Percentiles rank a stretch among this genome's conserved stretches.
These are phyloP conservation scores for Pseudoscleropodium purum DNA, from an alignment of 225 moss, liverwort and hornwort species.

Conservation along the genomic window DNA sequence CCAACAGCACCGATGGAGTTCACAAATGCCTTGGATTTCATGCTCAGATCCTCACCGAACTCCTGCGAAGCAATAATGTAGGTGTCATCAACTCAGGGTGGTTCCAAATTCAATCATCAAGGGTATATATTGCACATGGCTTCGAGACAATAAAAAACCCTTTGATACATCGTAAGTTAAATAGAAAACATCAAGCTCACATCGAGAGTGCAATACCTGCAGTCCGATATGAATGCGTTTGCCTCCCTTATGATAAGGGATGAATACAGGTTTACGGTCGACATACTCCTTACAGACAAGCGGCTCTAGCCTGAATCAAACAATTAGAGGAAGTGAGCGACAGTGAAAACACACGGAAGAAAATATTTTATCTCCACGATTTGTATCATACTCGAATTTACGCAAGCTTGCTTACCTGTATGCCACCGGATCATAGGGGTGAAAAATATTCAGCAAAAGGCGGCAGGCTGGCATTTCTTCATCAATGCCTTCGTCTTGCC, in stretches of 20 bases:
- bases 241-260: conserved; percentile 97
- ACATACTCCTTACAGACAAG: conserved; percentile 90
- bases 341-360: not conserved
- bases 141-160: not conserved
- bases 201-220: conserved; percentile 48
- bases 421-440: conserved; percentile 97
- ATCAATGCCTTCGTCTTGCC: conserved; percentile 89
- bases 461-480: conserved; percentile 97
- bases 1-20: conserved; percentile 73
- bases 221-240: conserved; percentile 94
- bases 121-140: not conserved
- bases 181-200: not conserved
- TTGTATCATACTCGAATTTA: not conserved
- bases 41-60: conserved; percentile 77
- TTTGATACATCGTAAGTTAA: not conserved
- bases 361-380: not conserved
- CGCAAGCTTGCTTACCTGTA: conserved; percentile 50
- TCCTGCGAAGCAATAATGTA: conserved; percentile 40
- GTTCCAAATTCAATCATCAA: not conserved
- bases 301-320: conserved; percentile 69
- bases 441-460: conserved; percentile 93
- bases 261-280: conserved; percentile 63
- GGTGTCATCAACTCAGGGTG: not conserved
- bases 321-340: not conserved
- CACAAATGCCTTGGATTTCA: conserved; percentile 82